Base-by-base conservation (phyloP, 208 protist species). In the Acanthamoeba royreba region DNA sequence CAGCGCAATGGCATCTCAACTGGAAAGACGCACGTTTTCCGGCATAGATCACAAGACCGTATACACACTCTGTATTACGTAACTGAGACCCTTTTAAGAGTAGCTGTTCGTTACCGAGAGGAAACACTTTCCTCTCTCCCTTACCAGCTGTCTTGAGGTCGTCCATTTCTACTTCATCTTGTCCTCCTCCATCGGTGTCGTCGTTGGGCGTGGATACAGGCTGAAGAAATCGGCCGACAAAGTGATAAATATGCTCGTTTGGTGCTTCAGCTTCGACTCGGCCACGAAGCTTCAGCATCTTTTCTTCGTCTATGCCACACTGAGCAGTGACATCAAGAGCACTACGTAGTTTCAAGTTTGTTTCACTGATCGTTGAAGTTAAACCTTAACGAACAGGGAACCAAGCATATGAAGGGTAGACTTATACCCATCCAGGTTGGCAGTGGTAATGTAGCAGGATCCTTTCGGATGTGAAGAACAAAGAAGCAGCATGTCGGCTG, bases 11-110 rank as follows among this genome's bases (percentile, higher is more conserved):
- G n/a, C n/a, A 33, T 69, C 28, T 69, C 4, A 0, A 19, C 19
- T 19, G 7, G 8, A 38, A 7, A 40, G 13, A 25, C n/a, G 25
- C 28, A 79, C 69, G 38, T 43, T 40, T 11, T 22, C 98, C 98
- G 19, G 98, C 99, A 95, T 99, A 99, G 11, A 99, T 96, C 1
- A 97, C 98, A 0, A 99, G 83, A 63, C 98, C 98, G 40, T 98
- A 97, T 7, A 96, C 96, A 55, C 92, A 92, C 28, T 98, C 95
- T 13, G 98, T 98, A 89, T 99, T 99, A 90, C 98, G 97, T 8
- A 99, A 89, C 33, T 47, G 43, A 4, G 53, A 53, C 17, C 91
- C 91, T 81, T 81, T 92, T 8, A 79, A 40, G 2, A 69, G 63
- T 42, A 92, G 19, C 79, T 87, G 79, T 11, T 87, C 47, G 28